Conservation (phyloP, 495 filamentous ascomycete genomes). For the Aspergillus biplanus region DNA sequence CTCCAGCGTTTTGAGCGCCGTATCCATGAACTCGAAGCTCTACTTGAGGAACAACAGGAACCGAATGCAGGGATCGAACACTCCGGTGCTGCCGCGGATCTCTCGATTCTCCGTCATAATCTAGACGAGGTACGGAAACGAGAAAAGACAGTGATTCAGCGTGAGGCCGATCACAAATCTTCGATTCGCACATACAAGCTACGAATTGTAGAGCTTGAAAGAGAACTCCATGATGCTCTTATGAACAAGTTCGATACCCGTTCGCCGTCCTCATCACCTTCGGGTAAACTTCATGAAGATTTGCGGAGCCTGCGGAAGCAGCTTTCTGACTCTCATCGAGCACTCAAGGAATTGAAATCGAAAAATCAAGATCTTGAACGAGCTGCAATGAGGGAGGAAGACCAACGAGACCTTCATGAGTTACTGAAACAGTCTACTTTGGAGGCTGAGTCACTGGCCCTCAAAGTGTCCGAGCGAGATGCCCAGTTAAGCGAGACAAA, state of each 20-base stretch:
- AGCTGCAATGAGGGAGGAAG: conserved; percentile 54
- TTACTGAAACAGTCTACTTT: conserved; percentile 68
- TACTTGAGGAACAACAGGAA: conserved; percentile 46
- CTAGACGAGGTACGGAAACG: conserved; percentile 66
- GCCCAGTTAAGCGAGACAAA: conserved; percentile 59
- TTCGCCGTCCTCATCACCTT: conserved; percentile 56
- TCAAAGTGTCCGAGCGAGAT: conserved; percentile 59
- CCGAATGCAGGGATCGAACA: conserved; percentile 36
- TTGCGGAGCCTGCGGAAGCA: conserved; percentile 64
- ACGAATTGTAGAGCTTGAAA: conserved; percentile 59
- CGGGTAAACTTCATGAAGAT: conserved; percentile 60
- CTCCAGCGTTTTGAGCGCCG: conserved; percentile 63
- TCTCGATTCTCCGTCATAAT: conserved; percentile 61
- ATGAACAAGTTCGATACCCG: conserved; percentile 52
- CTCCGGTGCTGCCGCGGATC: conserved; percentile 55
- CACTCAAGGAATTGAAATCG: conserved; percentile 58
- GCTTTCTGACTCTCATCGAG: conserved; percentile 62
- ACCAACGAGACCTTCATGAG: conserved; percentile 68
- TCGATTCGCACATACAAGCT: conserved; percentile 56
- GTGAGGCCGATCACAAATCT: conserved; percentile 62
- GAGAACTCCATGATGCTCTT: conserved; percentile 56
- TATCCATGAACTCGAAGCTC: conserved; percentile 59
- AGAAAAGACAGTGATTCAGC: conserved; percentile 63
- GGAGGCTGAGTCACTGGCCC: conserved; percentile 64
- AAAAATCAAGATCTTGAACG: conserved; percentile 55